Percentiles rank a stretch among this genome's conserved stretches.
Conservation (phyloP, 345 rosid species). For the Euclidium syriacum region DNA sequence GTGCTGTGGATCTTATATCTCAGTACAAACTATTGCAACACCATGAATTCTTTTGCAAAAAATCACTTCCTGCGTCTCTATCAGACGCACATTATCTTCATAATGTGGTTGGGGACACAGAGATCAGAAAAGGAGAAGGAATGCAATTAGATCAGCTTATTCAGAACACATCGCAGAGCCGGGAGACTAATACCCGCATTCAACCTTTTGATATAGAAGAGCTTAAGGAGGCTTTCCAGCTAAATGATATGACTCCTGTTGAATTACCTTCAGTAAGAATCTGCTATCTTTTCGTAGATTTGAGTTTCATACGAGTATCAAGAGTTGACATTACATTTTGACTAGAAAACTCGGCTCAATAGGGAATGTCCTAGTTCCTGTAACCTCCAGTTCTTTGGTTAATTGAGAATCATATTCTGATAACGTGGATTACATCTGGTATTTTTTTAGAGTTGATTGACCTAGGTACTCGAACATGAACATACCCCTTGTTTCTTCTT, state of each 20-base stretch:
- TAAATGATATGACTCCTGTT: constrained; percentile 57
- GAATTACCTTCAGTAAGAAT: constrained; percentile 62
- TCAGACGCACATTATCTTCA: constrained; percentile 74
- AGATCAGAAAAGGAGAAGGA: constrained; percentile 87
- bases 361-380: background rate
- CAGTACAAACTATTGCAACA: constrained; percentile 67
- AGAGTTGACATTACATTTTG: background rate
- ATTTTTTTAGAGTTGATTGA: background rate
- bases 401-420: background rate
- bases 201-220: constrained; percentile 68
- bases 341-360: background rate
- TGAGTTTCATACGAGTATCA: background rate
- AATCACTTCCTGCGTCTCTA: constrained; percentile 69
- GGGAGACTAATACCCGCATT: constrained; percentile 45
- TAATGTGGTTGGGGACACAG: constrained; percentile 73
- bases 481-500: background rate
- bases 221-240: constrained; percentile 71
- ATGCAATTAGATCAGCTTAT: constrained; percentile 83
- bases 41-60: constrained; percentile 82
- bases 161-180: constrained; percentile 37
- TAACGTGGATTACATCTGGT: background rate
- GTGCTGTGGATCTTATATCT: constrained; percentile 78
- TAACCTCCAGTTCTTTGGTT: background rate
- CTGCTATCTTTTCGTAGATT: background rate
- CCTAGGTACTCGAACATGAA: background rate